Base-by-base conservation (phyloP, 352 stramenopile genomes). In the Pythium sp. region DNA sequence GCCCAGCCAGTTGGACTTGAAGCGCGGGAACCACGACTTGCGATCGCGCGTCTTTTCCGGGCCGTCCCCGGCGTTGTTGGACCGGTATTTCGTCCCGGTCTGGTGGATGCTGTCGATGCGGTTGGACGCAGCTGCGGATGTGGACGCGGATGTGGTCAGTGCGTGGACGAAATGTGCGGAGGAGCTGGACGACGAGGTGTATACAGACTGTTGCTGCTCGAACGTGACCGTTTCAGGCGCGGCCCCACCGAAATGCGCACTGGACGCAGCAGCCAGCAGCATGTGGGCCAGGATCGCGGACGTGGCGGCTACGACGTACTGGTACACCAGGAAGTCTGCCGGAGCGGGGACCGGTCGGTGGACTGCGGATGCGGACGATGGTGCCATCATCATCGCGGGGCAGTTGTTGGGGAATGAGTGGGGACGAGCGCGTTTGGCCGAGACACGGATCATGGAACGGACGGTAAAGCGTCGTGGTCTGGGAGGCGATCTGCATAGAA, bases 1-100 rank as follows among this genome's bases (percentile, higher is more conserved):
- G 67, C 87, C 87, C n/a, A 93, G 74, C 82, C 86, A 92, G 58
- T 93, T 95, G 51, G 86, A 94, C 70, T 95, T 95, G 76, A 95
- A 95, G 60, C 87, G 87, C 34, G 87, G 87, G 70, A 95, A 95
- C 87, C 87, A 95, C 64, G 77, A 88, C 73, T 92, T 92, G 73
- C 86, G 86, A 69, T 95, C 87, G 69, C 87, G 84, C 24, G 87
- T 95, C 78, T 95, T 95, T 75, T 95, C 87, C 12, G 87, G 87
- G 38, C 82, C 83, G 36, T 93, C 85, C 58, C 85, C 82, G 18
- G 85, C 83, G 65, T 84, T 90, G 71, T 92, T 92, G 32, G 82
- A 91, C 51, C 84, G 83, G 64, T 90, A 92, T 14, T 68, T 65
- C 3, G 79, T 83, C 14, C 84, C 84, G 22, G 72, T 89, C 53